Evolutionary conservation across 495 filamentous ascomycete species (phyloP), one percentile per base, ranked within the genome.

Genomic region (Penicillium tannophilum): DNA sequence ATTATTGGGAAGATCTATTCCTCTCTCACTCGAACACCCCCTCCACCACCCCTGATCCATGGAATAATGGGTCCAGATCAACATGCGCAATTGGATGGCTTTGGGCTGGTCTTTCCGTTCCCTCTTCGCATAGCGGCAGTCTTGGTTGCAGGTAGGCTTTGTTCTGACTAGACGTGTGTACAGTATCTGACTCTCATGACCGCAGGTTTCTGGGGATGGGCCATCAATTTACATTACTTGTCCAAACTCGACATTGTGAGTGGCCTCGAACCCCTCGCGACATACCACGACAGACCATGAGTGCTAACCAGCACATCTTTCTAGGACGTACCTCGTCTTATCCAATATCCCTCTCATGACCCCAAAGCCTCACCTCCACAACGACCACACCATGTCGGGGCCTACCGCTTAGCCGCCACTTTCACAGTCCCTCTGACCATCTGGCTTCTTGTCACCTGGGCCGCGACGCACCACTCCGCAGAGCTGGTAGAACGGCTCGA

Each of bases 201-300:
- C 1, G 26, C 62, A 94, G 91, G 90, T 60, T 85, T 95, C 63
- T 96, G 92, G 92, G 91, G 88, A 63, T 97, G 91, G 91, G 92
- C 86, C 52, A 63, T 88, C 56, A 96, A 94, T 75, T 83, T 96
- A 20, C 90, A 96, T 52, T 92, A 88, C 72, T 83, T 97, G 39
- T 78, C 84, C 63, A 72, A 85, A 54, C 73, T 83, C 60, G 86
- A 86, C 67, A 93, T 97, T 76, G 88, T 88, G 70, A 57, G 82
- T 71, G 56, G 47, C 50, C 53, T 23, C 20, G 20, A 49, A 58
- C 41, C 35, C 33, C 60, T 30, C 56, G 50, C 55, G 45, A 12
- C 33, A 44, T 19, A 61, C 35, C 20, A 19, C 20, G 20, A 23
- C 50, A 11, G 26, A 35, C 19, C 35, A 45, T 30, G 26, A 20